Evolutionary conservation across 2,329 filamentous ascomycete species (phyloP), one percentile per base, ranked within the genome.

Genomic region (Aspergillus amoenus): DNA sequence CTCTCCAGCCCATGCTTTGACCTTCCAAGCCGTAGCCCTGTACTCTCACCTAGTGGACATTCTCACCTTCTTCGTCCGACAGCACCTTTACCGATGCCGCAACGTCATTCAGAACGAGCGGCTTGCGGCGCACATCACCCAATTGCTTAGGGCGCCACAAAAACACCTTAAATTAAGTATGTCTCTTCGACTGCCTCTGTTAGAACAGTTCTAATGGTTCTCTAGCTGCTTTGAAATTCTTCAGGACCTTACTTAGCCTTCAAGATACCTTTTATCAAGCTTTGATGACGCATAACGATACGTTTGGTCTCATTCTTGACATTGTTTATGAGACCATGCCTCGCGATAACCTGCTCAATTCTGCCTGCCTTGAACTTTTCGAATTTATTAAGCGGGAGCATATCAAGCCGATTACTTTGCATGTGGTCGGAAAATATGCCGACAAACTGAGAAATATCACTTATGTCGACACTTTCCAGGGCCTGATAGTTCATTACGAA

Each of bases 21-120:
- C 84, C 22, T 88, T 91, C 53, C 87, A 94, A 66, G 88, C 96
- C 73, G 91, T 94, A 24, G 90, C 91, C n/a, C 83, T 97, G 61
- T 96, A 93, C 73, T 88, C 87, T 18, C 94, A 97, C 71, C 80
- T 99, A 50, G 89, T 97, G 54, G 94, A 99, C 70, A 90, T 97
- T 27, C 82, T 97, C 50, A 93, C 90, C 71, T 97, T 95, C 78
- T 97, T 97, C 73, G 87, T 97, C 62, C 87, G 93, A 41, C 90
- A 95, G 69, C 93, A 97, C 74, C 84, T 89, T 41, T 87, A 90
- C 67, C 87, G 91, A 65, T 93, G 89, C 78, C 94, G 95, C 73
- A 90, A 87, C 68, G 96, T 97, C 69, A 88, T 97, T 24, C 80
- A 96, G 61, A 85, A 85, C 11, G 86, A 97, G 73, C 87, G 89